Base-by-base conservation (phyloP, 768 basidiomycete species). In the Clitopilus hobsonii region DNA sequence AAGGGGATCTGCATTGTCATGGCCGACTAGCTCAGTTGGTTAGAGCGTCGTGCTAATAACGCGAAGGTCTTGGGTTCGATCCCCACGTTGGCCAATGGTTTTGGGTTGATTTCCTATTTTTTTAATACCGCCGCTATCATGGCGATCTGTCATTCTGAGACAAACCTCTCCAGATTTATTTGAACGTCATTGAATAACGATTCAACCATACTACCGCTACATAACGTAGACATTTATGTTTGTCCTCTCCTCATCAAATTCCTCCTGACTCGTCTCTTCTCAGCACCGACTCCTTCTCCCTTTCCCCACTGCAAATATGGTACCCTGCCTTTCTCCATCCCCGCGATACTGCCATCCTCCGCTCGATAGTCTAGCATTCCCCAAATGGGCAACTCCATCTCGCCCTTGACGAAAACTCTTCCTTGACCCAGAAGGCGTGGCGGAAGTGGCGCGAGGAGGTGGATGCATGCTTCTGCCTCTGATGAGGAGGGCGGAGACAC, bases 221-320 rank as follows among this genome's bases (percentile, higher is more conserved):
- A n/a, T n/a, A n/a, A n/a, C n/a, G n/a, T n/a, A n/a, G n/a, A n/a
- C n/a, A n/a, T 36, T 67, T 68, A 88, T 78, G 81, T 79, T 68
- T 93, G 91, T 6, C 82, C 86, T 59, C 82, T 83, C 23, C 94
- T 75, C 91, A 94, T 92, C 66, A 97, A 68, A 71, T 96, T 96
- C 65, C 93, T 78, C 67, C 94, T 78, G 45, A 91, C 84, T 38
- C 85, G 74, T 67, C 86, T 77, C 62, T 77, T 82, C 58, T 88
- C 90, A 8, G 78, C 84, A 2, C 93, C 94, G 8, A 86, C 68
- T 1, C 87, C 90, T 45, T 81, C 84, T 0, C 77, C 79, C 59
- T 81, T 84, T 0, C 86, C 85, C 84, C 86, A 88, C 61, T 87
- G 86, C 66, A 96, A 68, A 70, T 83, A 96, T n/a, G 94, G 82